Evolutionary conservation across 495 filamentous ascomycete species (phyloP), one percentile per base, ranked within the genome.

Genomic region (Amphirosellinia nigrospora): DNA sequence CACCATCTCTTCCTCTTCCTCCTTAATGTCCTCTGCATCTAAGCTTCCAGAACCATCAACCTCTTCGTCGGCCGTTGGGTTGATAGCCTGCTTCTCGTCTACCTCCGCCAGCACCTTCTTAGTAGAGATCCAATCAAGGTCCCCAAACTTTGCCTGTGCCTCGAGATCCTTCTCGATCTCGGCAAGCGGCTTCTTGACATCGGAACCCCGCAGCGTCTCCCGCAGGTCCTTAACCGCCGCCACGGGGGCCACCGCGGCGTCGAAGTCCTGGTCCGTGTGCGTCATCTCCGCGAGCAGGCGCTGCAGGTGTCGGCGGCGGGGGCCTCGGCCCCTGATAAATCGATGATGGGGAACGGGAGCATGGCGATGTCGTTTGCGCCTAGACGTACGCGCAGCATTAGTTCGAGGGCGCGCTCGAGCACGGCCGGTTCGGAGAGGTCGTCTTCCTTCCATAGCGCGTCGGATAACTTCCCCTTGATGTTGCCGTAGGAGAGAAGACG

Each of bases 401-500:
- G 50, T 45, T 77, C 75, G 64, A 77, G 64, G 0, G 75, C 75
- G 28, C 75, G 64, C 39, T 77, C 75, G 0, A 77, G 70, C 0
- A 75, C 71, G 4, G 75, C 69, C 7, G 70, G 60, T 11, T 67
- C 30, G 4, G 72, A 55, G 19, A 77, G 70, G 21, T 77, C 75
- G 10, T 50, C 19, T 4, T 56, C 66, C 0, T 13, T 34, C 75
- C 73, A 74, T 7, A 32, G 28, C 5, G 58, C 50, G 10, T 38
- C 41, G 7, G 56, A 48, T 0, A 55, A 26, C 1, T 69, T 48
- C 8, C 59, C 43, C 1, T 30, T 11, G 8, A 11, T 15, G 21
- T 43, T 48, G 1, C 70, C 70, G 30, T 69, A 77, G 0, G 73
- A 73, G 1, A 77, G 71, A 13, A 75, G 19, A 8, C 75, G 58